These are phyloP conservation scores for Angomonas deanei DNA, from an alignment of 208 protist genomes.

Conservation along the genomic window DNA sequence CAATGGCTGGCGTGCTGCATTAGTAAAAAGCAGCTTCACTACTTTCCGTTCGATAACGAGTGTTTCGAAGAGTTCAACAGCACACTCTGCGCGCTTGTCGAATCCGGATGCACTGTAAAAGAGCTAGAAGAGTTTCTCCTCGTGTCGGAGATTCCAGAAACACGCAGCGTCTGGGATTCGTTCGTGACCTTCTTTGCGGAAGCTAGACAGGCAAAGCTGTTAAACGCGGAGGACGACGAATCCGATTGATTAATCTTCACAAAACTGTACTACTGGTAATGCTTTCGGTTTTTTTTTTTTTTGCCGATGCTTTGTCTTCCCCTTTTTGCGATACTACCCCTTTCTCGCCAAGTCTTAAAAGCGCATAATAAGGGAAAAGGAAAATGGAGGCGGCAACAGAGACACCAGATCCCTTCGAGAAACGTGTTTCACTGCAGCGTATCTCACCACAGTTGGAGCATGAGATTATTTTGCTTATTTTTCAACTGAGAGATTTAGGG, in stretches of 20 bases:
- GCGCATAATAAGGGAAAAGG: too few species aligned
- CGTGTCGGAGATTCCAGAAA: background rate
- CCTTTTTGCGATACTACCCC: too few species aligned
- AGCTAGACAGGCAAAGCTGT: background rate
- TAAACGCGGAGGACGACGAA: background rate
- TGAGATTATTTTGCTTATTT: slow-evolving; percentile 47
- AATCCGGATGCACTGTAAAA: background rate
- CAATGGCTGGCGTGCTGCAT: slow-evolving; percentile 50
- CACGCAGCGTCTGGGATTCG: background rate
- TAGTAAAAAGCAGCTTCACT: slow-evolving; percentile 20
- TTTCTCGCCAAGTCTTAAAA: too few species aligned
- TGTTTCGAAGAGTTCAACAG: slow-evolving; percentile 1
- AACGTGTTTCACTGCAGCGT: too few species aligned
- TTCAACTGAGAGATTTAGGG: slow-evolving; percentile 43
- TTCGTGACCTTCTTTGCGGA: background rate
- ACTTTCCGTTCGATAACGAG: slow-evolving; percentile 30
- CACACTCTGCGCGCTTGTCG: background rate
- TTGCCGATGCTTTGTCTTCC: too few species aligned
- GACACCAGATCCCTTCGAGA: too few species aligned
- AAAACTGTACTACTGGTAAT: too few species aligned
- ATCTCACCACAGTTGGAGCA: slow-evolving; percentile 56
- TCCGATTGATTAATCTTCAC: background rate
- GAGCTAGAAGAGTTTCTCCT: slow-evolving; percentile 6
- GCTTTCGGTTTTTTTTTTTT: too few species aligned
- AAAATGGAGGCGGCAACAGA: too few species aligned